phyloP scores from a whole-genome alignment of 2,329 filamentous ascomycete genomes.

The Pseudohalonectria lignicola region DNA sequence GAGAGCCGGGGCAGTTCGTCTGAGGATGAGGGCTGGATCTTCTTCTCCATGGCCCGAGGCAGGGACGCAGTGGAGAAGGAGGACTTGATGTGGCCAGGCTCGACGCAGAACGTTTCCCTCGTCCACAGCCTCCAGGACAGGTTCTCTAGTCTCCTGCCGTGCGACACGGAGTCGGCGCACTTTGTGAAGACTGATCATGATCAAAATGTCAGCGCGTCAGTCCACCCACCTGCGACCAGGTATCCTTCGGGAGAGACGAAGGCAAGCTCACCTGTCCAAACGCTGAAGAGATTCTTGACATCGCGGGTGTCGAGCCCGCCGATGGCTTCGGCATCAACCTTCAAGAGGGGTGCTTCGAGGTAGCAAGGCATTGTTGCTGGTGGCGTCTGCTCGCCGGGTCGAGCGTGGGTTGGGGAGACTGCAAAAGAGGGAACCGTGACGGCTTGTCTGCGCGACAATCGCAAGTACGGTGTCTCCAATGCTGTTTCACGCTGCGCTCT shows the following conservation, averaged over 20 bases:
- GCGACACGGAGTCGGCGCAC: slow-evolving; percentile 86
- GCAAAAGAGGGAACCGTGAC: slow-evolving; percentile 10
- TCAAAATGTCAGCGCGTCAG: too few species aligned
- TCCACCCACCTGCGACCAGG: too few species aligned
- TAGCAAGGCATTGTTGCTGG: slow-evolving; percentile 63
- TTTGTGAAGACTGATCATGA: slow-evolving; percentile 76
- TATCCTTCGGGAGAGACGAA: too few species aligned
- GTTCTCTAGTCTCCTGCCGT: slow-evolving; percentile 88
- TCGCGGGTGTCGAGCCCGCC: slow-evolving; percentile 92
- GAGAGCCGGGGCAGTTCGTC: slow-evolving; percentile 64
- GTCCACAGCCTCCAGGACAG: slow-evolving; percentile 95
- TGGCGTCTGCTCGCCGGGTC: slow-evolving; percentile 22
- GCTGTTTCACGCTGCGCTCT: background rate
- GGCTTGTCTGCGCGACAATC: slow-evolving; percentile 12
- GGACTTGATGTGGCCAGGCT: slow-evolving; percentile 44
- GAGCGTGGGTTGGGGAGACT: slow-evolving; percentile 17
- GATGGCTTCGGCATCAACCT: slow-evolving; percentile 83
- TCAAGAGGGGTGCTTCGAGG: slow-evolving; percentile 76
- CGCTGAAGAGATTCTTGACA: slow-evolving; percentile 85
- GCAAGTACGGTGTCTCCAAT: slow-evolving; percentile 5
- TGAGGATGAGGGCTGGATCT: slow-evolving; percentile 13
- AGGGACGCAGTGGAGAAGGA: slow-evolving; percentile 26
- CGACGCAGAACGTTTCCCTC: slow-evolving; percentile 82
- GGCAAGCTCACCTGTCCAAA: slow-evolving; percentile 75
- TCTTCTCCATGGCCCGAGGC: slow-evolving; percentile 34